Evolutionary conservation across 139 green algal species (phyloP).

Genomic region (Coccomyxa sp.): DNA sequence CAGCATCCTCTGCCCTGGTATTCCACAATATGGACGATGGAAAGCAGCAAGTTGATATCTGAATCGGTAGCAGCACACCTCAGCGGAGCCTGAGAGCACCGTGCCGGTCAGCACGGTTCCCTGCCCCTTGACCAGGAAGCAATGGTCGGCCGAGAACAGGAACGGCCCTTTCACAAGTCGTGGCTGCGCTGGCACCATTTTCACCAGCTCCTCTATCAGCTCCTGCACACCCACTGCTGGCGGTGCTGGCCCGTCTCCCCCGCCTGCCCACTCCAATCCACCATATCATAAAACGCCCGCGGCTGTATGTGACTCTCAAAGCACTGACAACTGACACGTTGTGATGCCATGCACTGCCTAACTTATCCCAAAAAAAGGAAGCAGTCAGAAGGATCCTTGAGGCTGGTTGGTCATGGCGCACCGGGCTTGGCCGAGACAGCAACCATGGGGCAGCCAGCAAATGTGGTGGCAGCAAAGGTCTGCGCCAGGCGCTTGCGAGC

Average conservation of each 20-base stretch:
- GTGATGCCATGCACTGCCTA: neutral
- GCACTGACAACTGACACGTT: too few species aligned
- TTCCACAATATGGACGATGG: too few species aligned
- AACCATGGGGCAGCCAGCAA: constrained; percentile 67
- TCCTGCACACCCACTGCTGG: constrained; percentile 18
- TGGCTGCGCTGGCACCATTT: constrained; percentile 4
- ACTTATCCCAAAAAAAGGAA: neutral
- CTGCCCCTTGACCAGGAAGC: constrained; percentile 89
- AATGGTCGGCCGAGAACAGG: constrained; percentile 92
- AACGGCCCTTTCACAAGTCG: constrained; percentile 38
- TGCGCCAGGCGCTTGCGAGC: constrained; percentile 45
- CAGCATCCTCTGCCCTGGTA: too few species aligned
- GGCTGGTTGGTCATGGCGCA: neutral
- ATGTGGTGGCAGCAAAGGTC: constrained; percentile 80
- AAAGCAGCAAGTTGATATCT: too few species aligned
- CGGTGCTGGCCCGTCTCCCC: neutral
- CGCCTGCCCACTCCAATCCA: constrained; percentile 1
- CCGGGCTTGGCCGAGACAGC: constrained; percentile 59
- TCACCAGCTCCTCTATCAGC: constrained; percentile 22
- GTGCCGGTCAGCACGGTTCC: constrained; percentile 91
- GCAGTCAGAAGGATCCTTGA: too few species aligned
- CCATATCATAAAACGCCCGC: too few species aligned
- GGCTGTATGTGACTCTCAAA: too few species aligned
- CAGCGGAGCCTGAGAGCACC: constrained; percentile 28
- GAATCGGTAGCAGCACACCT: neutral